Conservation (phyloP, 2,329 filamentous ascomycete species). For the Fusarium floridanum region DNA sequence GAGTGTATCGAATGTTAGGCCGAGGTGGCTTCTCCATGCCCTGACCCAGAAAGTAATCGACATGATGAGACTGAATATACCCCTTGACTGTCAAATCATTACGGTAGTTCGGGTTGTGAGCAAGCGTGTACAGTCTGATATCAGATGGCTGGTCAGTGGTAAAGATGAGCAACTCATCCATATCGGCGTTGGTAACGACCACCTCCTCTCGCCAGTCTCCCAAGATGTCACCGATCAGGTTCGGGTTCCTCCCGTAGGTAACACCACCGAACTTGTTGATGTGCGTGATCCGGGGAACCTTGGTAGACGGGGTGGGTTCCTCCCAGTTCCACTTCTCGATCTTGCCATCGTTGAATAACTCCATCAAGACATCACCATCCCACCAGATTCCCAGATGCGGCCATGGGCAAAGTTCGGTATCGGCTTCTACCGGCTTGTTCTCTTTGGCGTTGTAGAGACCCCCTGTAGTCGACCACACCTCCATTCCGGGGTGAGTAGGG, state of each 20-base stretch:
- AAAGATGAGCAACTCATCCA: constrained; percentile 39
- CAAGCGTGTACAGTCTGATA: constrained; percentile 39
- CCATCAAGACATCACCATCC: constrained; percentile 34
- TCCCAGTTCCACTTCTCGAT: constrained; percentile 40
- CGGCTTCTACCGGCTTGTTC: constrained; percentile 14
- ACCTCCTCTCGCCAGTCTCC: constrained; percentile 44
- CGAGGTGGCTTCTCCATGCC: constrained; percentile 30
- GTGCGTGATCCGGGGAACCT: constrained; percentile 5
- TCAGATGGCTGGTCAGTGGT: constrained; percentile 37
- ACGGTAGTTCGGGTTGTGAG: constrained; percentile 44
- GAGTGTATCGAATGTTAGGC: constrained; percentile 26
- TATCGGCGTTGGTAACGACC: constrained; percentile 25
- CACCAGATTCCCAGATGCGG: constrained; percentile 33
- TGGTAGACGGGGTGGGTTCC: neutral
- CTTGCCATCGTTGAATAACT: constrained; percentile 43
- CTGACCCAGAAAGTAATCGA: constrained; percentile 40
- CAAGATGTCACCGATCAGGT: constrained; percentile 35
- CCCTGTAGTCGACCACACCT: constrained; percentile 39
- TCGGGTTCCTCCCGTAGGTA: constrained; percentile 19
- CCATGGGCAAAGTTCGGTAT: constrained; percentile 18
- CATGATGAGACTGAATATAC: constrained; percentile 39
- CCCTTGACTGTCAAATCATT: constrained; percentile 44
- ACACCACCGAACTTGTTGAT: constrained; percentile 11
- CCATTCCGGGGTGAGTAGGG: constrained; percentile 32
- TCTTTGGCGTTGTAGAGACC: constrained; percentile 32